Evolutionary conservation across 306 rosid species (phyloP).

Genomic region (Acacia acuminata): DNA sequence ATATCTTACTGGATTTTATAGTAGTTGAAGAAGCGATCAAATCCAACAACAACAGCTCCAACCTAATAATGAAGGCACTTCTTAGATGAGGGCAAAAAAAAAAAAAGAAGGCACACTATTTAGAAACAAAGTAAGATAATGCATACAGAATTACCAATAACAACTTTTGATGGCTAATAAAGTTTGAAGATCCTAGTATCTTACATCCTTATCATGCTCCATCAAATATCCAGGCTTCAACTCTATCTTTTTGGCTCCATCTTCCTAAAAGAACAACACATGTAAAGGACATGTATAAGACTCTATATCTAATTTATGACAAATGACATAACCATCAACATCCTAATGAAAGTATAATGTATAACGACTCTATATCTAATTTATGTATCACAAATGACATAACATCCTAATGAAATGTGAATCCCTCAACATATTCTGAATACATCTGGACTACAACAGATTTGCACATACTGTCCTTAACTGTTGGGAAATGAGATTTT

Average conservation of each 20-base stretch:
- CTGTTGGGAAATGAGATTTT: neutral
- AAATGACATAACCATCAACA: neutral
- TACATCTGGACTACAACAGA: neutral
- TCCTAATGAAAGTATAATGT: no score
- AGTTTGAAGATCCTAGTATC: slow-evolving; percentile 8
- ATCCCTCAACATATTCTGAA: neutral
- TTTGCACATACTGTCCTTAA: neutral
- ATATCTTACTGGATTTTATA: slow-evolving; percentile 92
- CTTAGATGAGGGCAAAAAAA: neutral
- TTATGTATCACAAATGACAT: neutral
- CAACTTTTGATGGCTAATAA: slow-evolving; percentile 27
- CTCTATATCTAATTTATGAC: neutral
- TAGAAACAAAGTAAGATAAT: neutral
- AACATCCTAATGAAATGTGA: neutral
- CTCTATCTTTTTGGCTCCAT: slow-evolving; percentile 90
- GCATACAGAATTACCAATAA: neutral
- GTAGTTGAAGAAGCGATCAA: slow-evolving; percentile 98
- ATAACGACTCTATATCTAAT: no score
- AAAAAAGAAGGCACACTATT: neutral
- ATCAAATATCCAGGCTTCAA: slow-evolving; percentile 90
- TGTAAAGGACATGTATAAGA: neutral
- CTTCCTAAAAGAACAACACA: slow-evolving; percentile 57
- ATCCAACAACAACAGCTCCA: slow-evolving; percentile 98
- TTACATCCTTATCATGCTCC: slow-evolving; percentile 91
- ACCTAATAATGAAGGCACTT: slow-evolving; percentile 52